Evolutionary conservation across 352 stramenopile species (phyloP).

Genomic region (Aphanomyces stellatus): DNA sequence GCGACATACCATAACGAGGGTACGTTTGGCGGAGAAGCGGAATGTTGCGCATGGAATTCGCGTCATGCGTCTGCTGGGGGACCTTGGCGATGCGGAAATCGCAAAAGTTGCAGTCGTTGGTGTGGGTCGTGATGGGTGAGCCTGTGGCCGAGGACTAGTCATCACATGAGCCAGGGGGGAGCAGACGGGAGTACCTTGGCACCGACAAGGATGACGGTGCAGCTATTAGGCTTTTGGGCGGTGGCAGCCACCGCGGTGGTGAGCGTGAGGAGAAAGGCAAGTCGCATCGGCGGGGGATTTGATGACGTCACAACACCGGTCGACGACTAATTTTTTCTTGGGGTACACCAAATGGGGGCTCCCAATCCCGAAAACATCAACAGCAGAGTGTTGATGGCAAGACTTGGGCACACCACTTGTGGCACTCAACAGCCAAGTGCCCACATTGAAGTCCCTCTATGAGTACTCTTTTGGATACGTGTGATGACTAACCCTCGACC

Average conservation of each 20-base stretch:
- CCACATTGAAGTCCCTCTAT: too few species aligned
- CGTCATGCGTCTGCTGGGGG: constrained; percentile 23
- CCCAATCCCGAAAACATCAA: too few species aligned
- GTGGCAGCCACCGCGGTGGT: background rate
- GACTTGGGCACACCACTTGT: too few species aligned
- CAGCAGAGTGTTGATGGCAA: too few species aligned
- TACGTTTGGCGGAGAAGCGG: background rate
- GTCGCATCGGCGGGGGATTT: too few species aligned
- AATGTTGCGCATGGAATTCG: background rate
- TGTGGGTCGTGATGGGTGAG: constrained; percentile 73
- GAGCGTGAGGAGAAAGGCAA: background rate
- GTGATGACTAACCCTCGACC: too few species aligned
- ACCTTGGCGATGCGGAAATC: constrained; percentile 80
- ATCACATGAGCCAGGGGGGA: background rate
- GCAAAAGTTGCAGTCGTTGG: constrained; percentile 73
- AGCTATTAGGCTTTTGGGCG: constrained; percentile 29
- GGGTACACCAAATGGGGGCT: too few species aligned
- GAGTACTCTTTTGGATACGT: too few species aligned
- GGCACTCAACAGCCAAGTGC: too few species aligned
- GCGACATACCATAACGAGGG: constrained; percentile 5
- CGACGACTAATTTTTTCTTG: too few species aligned
- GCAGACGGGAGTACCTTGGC: constrained; percentile 33
- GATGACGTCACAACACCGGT: too few species aligned
- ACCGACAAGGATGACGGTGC: constrained; percentile 70
- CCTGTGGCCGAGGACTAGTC: constrained; percentile 49